These are phyloP conservation scores for Sugiyamaella floridensis DNA, from an alignment of 805 yeast species.

Conservation along the genomic window DNA sequence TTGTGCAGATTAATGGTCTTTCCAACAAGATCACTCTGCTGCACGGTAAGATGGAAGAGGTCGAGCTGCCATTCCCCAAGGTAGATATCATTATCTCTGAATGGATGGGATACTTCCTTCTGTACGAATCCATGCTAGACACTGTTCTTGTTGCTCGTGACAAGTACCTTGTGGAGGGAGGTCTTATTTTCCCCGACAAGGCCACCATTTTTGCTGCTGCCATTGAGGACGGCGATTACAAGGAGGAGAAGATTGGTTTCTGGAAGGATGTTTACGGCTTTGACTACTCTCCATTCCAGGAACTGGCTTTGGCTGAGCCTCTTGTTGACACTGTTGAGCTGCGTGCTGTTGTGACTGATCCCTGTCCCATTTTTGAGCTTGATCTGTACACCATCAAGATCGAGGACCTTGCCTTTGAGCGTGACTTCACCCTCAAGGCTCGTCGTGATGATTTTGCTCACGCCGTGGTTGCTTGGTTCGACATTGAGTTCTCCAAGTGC, in stretches of 20 bases:
- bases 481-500: slow-evolving; percentile 68
- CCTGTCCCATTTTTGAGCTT: slow-evolving; percentile 64
- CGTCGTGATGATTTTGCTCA: slow-evolving; percentile 75
- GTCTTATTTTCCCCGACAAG: slow-evolving; percentile 91
- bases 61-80: slow-evolving; percentile 68
- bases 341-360: slow-evolving; percentile 65
- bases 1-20: slow-evolving; percentile 76
- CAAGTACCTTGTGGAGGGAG: slow-evolving; percentile 67
- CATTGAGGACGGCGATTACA: slow-evolving; percentile 87
- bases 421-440: slow-evolving; percentile 63
- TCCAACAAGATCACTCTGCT: slow-evolving; percentile 78
- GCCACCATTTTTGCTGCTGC: slow-evolving; percentile 86
- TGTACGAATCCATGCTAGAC: slow-evolving; percentile 97
- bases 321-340: slow-evolving; percentile 91
- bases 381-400: slow-evolving; percentile 85
- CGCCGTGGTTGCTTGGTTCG: slow-evolving; percentile 92
- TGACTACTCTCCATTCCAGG: slow-evolving; percentile 86
- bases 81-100: slow-evolving; percentile 95
- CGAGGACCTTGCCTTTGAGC: slow-evolving; percentile 71
- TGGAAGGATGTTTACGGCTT: slow-evolving; percentile 98
- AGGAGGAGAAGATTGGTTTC: slow-evolving; percentile 81
- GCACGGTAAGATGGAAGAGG: slow-evolving; percentile 92
- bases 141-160: slow-evolving; percentile 94
- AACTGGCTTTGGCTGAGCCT: slow-evolving; percentile 85
- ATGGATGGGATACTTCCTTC: slow-evolving; percentile 98